Evolutionary conservation across 2,329 filamentous ascomycete genomes (phyloP).

Genomic region (Aspergillus candidus): DNA sequence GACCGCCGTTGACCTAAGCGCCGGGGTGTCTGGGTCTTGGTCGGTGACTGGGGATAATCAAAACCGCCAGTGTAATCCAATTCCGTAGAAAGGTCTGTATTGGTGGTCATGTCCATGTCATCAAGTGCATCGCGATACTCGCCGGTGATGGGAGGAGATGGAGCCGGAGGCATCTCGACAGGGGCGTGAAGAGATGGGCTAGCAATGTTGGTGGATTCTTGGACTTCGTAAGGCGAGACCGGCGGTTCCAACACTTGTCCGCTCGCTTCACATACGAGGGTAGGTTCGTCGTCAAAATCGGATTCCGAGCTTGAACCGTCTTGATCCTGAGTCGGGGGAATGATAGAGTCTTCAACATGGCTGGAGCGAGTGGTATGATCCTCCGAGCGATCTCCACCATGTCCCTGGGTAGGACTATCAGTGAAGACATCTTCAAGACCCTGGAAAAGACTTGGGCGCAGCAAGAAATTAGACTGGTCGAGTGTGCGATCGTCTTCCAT

Average conservation of each 20-base stretch:
- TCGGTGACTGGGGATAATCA: neutral
- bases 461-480: neutral
- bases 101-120: no score
- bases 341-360: constrained; percentile 6
- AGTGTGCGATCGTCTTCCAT: neutral
- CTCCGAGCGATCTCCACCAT: neutral
- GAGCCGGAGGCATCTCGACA: neutral
- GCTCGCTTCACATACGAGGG: constrained; percentile 15
- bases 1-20: no score
- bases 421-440: constrained; percentile 18
- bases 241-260: constrained; percentile 8
- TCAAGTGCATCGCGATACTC: no score
- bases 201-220: constrained; percentile 14
- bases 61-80: neutral
- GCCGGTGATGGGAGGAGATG: no score
- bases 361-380: neutral
- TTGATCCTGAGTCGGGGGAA: constrained; percentile 2
- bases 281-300: constrained; percentile 16
- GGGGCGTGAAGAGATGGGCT: constrained; percentile 9
- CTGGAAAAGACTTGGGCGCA: constrained; percentile 3
- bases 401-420: constrained; percentile 1
- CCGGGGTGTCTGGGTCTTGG: constrained; percentile 1
- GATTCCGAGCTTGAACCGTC: constrained; percentile 9
- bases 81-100: no score
- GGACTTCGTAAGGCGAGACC: constrained; percentile 16